These are phyloP conservation scores for Coelastrella sp. DNA, from an alignment of 139 green algal species.

Conservation along the genomic window DNA sequence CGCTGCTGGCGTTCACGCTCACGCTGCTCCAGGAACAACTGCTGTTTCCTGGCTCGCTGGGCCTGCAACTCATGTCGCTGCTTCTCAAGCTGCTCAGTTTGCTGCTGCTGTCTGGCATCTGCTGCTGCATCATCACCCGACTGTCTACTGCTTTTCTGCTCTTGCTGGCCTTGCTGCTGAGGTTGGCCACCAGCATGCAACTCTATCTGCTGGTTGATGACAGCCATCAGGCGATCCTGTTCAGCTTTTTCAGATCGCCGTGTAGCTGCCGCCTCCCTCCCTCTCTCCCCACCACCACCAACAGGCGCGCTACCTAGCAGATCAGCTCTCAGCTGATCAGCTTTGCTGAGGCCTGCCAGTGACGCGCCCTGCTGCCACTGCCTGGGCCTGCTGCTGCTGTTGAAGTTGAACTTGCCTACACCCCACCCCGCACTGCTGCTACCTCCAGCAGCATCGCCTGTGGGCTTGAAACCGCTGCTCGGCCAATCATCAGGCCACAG, in stretches of 20 bases:
- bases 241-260: not conserved
- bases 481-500: slow-evolving; percentile 23
- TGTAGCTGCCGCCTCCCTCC: not conserved
- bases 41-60: not conserved
- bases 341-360: slow-evolving; percentile 10
- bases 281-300: not conserved
- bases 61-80: slow-evolving; percentile 23
- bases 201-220: not conserved
- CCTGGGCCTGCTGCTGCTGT: not conserved
- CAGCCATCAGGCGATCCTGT: not conserved
- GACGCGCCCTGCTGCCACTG: not conserved
- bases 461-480: not conserved
- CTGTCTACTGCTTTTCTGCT: not conserved
- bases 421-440: slow-evolving; percentile 21
- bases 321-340: slow-evolving; percentile 18
- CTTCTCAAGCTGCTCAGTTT: not conserved
- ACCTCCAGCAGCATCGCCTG: not conserved
- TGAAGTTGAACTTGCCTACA: slow-evolving; percentile 37
- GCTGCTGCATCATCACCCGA: not conserved
- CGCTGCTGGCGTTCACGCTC: not conserved
- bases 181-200: not conserved
- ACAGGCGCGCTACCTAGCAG: slow-evolving; percentile 1
- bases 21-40: not conserved
- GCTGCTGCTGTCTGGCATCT: not conserved
- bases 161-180: not conserved